Evolutionary conservation across 257 asterid species (phyloP), one percentile per base, ranked within the genome.

Genomic region (Plantago major): DNA sequence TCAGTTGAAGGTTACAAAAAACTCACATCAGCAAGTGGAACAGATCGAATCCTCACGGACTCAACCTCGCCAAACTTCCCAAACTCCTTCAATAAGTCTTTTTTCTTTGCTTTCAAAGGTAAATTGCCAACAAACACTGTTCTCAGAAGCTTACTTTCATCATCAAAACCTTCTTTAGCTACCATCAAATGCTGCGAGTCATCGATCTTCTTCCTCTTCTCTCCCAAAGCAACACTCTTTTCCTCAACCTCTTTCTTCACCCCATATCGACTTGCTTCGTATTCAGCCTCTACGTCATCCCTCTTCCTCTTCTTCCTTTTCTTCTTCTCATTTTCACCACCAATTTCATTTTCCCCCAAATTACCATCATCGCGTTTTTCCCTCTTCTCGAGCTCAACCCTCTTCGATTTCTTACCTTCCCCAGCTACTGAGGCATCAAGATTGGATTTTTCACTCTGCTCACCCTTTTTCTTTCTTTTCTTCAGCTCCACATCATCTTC

Each of bases 61-160:
- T 89, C 99, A 5, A 93, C 80, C 75, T 89, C 99, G 42, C 99
- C 97, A 64, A 83, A 93, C 80, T 70, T 70, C 42, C 68, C 68
- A 74, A 93, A 93, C 80, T 85, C 97, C 80, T 76, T 87, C 4
- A 68, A n/a, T 58, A 93, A 64, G 13, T 67, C 86, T 49, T 89
- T 93, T 67, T 93, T 93, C 89, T 87, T 93, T 42, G 80, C 67
- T 78, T 87, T 93, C 68, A 89, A 67, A 0, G 95, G 92, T 73
- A 93, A 81, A 71, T 93, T 92, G 64, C 99, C 97, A 22, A 87
- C 95, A 59, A 93, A 89, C n/a, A 89, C 81, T 63, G 97, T 89
- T 78, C 97, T 89, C 38, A 84, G 61, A 13, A 89, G 85, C 89
- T 93, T 89, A 47, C 62, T 69, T 71, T 93, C 99, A 64, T 93